A percentile compares a stretch with the other conserved stretches of the same genome.
Conservation (phyloP, 768 basidiomycete species). For the Suillus subaureus region DNA sequence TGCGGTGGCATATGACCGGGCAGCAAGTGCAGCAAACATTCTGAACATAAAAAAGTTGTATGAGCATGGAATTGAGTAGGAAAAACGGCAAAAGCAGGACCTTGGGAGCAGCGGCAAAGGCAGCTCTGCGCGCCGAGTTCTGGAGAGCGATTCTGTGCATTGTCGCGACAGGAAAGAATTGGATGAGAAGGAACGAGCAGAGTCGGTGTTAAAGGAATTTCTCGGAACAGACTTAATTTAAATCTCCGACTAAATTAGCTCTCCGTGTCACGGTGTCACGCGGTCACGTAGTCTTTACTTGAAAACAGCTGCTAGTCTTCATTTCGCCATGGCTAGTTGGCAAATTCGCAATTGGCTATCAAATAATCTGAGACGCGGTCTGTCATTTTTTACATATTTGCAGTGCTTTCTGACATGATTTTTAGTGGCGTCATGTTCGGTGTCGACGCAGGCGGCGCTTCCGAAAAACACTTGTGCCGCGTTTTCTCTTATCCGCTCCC, state of each 20-base stretch:
- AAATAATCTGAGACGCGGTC: constrained; percentile 27
- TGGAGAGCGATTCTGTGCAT: constrained; percentile 87
- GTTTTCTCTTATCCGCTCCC: constrained; percentile 81
- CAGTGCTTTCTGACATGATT: constrained; percentile 8
- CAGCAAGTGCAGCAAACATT: constrained; percentile 48
- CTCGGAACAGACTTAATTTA: constrained; percentile 36
- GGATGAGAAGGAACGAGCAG: constrained; percentile 48
- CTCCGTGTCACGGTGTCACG: constrained; percentile 14
- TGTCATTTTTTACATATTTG: background rate
- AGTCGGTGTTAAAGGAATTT: constrained; percentile 32
- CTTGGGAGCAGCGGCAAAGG: constrained; percentile 68
- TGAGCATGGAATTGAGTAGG: constrained; percentile 8
- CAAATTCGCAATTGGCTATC: constrained; percentile 29
- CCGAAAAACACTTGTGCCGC: constrained; percentile 58
- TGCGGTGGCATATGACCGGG: constrained; percentile 95
- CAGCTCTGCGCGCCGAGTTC: constrained; percentile 80
- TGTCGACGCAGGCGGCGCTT: constrained; percentile 34
- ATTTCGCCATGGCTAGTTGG: constrained; percentile 18
- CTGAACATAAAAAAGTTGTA: constrained; percentile 28
- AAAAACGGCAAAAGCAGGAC: constrained; percentile 40
- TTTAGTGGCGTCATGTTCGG: constrained; percentile 26
- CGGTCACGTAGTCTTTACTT: constrained; percentile 12
- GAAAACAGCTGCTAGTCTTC: constrained; percentile 1
- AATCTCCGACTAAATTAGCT: constrained; percentile 32
- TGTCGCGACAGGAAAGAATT: constrained; percentile 48